Evolutionary conservation across 768 basidiomycete species (phyloP).

Genomic region (Trametes elegans): DNA sequence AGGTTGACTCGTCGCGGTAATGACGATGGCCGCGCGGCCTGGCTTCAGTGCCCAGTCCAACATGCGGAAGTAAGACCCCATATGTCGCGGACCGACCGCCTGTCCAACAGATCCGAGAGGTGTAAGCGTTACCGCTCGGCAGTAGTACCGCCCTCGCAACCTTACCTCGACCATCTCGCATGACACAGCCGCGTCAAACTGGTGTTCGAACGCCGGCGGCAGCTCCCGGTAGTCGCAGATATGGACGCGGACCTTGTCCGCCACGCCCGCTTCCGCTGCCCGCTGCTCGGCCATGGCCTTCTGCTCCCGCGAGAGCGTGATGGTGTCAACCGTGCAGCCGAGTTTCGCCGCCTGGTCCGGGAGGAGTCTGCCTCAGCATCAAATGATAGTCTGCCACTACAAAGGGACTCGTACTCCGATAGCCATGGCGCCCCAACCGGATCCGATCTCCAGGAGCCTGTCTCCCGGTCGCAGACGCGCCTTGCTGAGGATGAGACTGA

Average conservation of each 20-base stretch:
- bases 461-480: slow-evolving; percentile 42
- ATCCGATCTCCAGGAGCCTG: slow-evolving; percentile 47
- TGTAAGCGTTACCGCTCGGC: neutral
- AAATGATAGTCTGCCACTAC: neutral
- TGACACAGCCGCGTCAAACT: slow-evolving; percentile 41
- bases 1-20: slow-evolving; percentile 43
- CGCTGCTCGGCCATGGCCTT: slow-evolving; percentile 37
- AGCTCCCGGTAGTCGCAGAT: slow-evolving; percentile 41
- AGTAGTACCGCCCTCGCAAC: neutral
- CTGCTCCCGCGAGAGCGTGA: slow-evolving; percentile 42
- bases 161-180: slow-evolving; percentile 50
- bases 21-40: slow-evolving; percentile 35
- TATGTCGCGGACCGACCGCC: slow-evolving; percentile 40
- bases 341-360: slow-evolving; percentile 36
- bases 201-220: slow-evolving; percentile 33
- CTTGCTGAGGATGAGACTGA: slow-evolving; percentile 40
- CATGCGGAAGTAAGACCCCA: slow-evolving; percentile 36
- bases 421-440: slow-evolving; percentile 48
- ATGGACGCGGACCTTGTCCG: slow-evolving; percentile 36
- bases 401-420: slow-evolving; percentile 36
- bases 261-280: slow-evolving; percentile 29
- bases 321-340: slow-evolving; percentile 41
- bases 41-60: slow-evolving; percentile 40
- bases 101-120: too few species aligned
- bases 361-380: neutral